phyloP scores from a whole-genome alignment of 257 asterid genomes.

The Lantana camara region DNA sequence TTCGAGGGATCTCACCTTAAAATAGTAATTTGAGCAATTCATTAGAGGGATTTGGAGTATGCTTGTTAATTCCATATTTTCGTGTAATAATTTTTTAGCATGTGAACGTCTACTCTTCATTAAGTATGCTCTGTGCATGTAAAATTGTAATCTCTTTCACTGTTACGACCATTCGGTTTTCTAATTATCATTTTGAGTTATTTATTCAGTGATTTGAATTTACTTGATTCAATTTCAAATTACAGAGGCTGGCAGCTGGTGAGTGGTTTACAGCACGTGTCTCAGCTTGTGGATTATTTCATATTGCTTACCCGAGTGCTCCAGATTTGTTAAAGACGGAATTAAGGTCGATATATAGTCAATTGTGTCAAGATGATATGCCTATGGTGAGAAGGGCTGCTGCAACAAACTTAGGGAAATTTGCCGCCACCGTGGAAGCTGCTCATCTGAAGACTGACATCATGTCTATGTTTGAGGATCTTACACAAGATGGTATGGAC shows the following conservation, averaged over 20 bases:
- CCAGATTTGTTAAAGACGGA: slow-evolving; percentile 77
- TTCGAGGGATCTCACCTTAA: slow-evolving; percentile 9
- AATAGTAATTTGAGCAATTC: background rate
- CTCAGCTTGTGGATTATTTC: slow-evolving; percentile 91
- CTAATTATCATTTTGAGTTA: background rate
- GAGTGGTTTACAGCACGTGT: slow-evolving; percentile 97
- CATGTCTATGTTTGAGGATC: slow-evolving; percentile 72
- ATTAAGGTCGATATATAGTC: slow-evolving; percentile 73
- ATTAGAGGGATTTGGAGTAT: slow-evolving; percentile 2
- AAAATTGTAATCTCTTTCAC: background rate
- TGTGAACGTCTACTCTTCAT: slow-evolving; percentile 20
- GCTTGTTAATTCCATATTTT: background rate
- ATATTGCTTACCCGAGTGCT: slow-evolving; percentile 86
- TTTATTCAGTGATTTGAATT: slow-evolving; percentile 16
- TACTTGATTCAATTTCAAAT: slow-evolving; percentile 15
- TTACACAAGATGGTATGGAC: slow-evolving; percentile 68
- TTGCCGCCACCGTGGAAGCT: slow-evolving; percentile 53
- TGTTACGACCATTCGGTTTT: slow-evolving; percentile 1
- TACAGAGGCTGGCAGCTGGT: slow-evolving; percentile 88
- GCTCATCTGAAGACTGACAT: slow-evolving; percentile 52
- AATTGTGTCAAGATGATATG: slow-evolving; percentile 91
- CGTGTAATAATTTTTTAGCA: slow-evolving; percentile 12
- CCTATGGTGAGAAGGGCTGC: slow-evolving; percentile 59
- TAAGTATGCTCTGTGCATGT: too few species aligned
- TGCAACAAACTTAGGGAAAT: slow-evolving; percentile 51